Conservation (phyloP, 345 rosid genomes). For the Eucalyptus cloeziana region DNA sequence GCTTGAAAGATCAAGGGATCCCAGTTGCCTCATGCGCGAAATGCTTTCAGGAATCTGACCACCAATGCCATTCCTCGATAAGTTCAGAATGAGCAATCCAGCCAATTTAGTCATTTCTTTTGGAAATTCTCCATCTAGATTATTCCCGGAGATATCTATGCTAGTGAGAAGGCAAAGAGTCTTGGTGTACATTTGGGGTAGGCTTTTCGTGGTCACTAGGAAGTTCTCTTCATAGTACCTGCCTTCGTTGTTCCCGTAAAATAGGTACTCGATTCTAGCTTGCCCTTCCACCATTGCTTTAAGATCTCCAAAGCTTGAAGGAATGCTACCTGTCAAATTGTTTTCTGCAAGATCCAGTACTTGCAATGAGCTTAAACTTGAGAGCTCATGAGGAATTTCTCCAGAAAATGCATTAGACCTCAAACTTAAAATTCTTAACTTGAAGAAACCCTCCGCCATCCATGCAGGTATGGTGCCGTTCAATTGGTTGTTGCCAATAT, state of each 20-base stretch:
- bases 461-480: slow-evolving; percentile 12
- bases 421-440: slow-evolving; percentile 7
- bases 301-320: slow-evolving; percentile 15
- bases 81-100: slow-evolving; percentile 18
- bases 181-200: slow-evolving; percentile 11
- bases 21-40: background rate
- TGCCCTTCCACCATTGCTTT: slow-evolving; percentile 17
- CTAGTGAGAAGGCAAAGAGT: slow-evolving; percentile 28
- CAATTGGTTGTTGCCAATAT: slow-evolving; percentile 20
- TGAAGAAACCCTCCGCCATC: slow-evolving; percentile 9
- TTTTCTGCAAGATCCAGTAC: slow-evolving; percentile 28
- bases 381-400: slow-evolving; percentile 12
- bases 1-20: too few relatives aligned
- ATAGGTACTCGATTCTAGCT: slow-evolving; percentile 4
- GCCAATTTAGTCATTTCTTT: slow-evolving; percentile 9
- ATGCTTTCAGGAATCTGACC: slow-evolving; percentile 19
- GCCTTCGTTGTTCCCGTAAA: slow-evolving; percentile 15
- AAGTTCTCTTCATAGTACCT: slow-evolving; percentile 21
- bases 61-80: slow-evolving; percentile 13
- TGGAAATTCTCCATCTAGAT: slow-evolving; percentile 20
- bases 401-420: slow-evolving; percentile 13
- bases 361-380: slow-evolving; percentile 17
- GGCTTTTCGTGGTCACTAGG: slow-evolving; percentile 12
- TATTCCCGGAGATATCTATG: slow-evolving; percentile 28
- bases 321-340: slow-evolving; percentile 21